Evolutionary conservation across 148 eudicot genomes (phyloP).

Genomic region (Selenicereus undatus): DNA sequence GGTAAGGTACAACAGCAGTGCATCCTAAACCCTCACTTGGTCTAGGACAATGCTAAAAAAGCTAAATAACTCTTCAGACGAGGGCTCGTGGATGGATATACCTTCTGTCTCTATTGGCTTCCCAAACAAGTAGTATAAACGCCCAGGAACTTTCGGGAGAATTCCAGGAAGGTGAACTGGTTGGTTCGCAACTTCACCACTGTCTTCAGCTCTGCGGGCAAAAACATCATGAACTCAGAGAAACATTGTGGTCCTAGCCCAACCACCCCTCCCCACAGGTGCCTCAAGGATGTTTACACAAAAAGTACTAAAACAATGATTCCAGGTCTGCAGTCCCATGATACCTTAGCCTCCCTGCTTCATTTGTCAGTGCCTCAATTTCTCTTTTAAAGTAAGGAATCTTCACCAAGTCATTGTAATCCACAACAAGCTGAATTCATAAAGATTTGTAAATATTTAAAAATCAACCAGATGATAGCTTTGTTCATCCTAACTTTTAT

Average conservation of each 20-base stretch:
- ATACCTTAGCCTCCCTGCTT: constrained; percentile 48
- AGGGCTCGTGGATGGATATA: constrained; percentile 2
- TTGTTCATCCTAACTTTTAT: background rate
- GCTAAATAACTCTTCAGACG: background rate
- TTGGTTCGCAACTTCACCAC: constrained; percentile 66
- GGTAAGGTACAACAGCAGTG: background rate
- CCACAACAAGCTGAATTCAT: constrained; percentile 35
- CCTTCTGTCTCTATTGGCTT: constrained; percentile 86
- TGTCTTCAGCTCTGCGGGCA: constrained; percentile 31
- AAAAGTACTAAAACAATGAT: background rate
- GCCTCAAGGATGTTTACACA: background rate
- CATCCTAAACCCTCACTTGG: background rate
- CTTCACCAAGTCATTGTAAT: constrained; percentile 55
- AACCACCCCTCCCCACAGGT: background rate
- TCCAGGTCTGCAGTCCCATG: background rate
- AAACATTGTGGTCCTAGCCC: background rate
- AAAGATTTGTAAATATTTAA: background rate
- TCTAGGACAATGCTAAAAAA: background rate
- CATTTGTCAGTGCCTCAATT: constrained; percentile 38
- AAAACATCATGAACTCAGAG: background rate
- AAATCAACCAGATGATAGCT: background rate
- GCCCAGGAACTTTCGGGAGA: constrained; percentile 71
- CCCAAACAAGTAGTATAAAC: constrained; percentile 68
- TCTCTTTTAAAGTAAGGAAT: constrained; percentile 44
- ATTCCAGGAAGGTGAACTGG: constrained; percentile 48